Base-by-base conservation (phyloP, 192 early-diverging fungal species). In the Entomortierella beljakovae region DNA sequence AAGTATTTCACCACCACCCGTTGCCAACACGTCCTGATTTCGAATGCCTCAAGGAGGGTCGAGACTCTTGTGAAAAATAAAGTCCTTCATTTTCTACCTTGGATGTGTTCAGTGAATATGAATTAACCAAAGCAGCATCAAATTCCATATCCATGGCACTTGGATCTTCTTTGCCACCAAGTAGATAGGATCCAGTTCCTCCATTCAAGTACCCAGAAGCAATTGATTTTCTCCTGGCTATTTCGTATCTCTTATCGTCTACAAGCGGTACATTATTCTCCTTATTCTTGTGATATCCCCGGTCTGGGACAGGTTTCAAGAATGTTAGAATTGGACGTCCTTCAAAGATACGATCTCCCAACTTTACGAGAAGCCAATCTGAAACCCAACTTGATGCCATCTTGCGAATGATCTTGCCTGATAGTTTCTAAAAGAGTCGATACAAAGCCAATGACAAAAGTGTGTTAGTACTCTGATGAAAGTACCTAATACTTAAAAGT, bases 371-470 rank as follows among this genome's bases (percentile, higher is more conserved):
- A 31, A 65, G 1, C 54, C 66, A 58, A 0, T 68, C 65, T 15
- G 65, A 61, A 2, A 69, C 22, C 46, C 59, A 77, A 34, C 33
- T 68, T 3, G 65, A 68, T 13, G 73, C 65, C 46, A 68, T 51
- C 61, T 68, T 68, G 20, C 73, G 65, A 3, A 77, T 61, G 26
- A 77, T 40, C 43, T 77, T 77, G 7, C 73, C 73, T 0, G 65
- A 42, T 28, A 76, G n/a, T 38, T 57, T 68, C 72, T 76, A 38
- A 10, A 22, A 33, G 48, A 11, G 22, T 28, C 2, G 22, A 15
- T 22, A 8, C 31, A 18, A 63, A 18, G 7, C 11, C 7, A 57
- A 60, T 18, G 26, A 23, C 9, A 18, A 18, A 23, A 32, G 33
- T 28, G 59, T n/a, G 7, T 18, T 34, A 31, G 9, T 8, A 65